Conservation (phyloP, 1,284 basidiomycete species). For the Trichosporon sp. region DNA sequence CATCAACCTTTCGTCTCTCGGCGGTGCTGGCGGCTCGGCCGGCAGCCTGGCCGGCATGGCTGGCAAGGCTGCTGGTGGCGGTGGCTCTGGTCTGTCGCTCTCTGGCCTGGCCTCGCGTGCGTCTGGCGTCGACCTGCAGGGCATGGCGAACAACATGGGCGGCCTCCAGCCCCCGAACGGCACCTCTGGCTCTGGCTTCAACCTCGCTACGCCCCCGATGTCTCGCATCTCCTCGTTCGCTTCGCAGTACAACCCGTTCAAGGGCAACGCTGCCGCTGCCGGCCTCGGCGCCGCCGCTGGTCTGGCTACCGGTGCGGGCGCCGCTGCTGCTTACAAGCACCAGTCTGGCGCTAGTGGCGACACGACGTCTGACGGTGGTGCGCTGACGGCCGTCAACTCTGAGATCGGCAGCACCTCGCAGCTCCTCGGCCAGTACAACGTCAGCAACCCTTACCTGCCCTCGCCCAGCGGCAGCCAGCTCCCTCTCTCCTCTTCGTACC, state of each 20-base stretch:
- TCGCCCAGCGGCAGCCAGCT: background rate
- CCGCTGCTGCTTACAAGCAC: background rate
- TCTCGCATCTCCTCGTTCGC: background rate
- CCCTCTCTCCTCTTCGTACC: background rate
- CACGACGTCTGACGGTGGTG: background rate
- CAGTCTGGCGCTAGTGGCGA: background rate
- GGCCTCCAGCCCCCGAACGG: background rate
- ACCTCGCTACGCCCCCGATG: constrained; percentile 1
- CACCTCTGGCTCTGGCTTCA: background rate
- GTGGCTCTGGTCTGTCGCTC: background rate
- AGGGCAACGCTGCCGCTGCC: background rate
- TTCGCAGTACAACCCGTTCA: constrained; percentile 3
- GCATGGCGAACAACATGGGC: constrained; percentile 4
- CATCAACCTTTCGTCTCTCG: background rate
- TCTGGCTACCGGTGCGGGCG: background rate
- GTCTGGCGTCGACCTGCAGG: background rate
- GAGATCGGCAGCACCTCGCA: background rate
- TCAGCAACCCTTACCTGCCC: background rate
- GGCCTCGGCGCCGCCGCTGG: background rate
- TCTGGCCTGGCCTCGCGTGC: background rate
- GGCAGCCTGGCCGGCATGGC: constrained; percentile 5
- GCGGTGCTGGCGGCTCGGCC: background rate
- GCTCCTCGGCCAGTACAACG: constrained; percentile 1
- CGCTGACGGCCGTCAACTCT: background rate
- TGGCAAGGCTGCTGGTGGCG: background rate